These are phyloP conservation scores for Hyaloscypha finlandica DNA, from an alignment of 495 filamentous ascomycete species.

Conservation along the genomic window DNA sequence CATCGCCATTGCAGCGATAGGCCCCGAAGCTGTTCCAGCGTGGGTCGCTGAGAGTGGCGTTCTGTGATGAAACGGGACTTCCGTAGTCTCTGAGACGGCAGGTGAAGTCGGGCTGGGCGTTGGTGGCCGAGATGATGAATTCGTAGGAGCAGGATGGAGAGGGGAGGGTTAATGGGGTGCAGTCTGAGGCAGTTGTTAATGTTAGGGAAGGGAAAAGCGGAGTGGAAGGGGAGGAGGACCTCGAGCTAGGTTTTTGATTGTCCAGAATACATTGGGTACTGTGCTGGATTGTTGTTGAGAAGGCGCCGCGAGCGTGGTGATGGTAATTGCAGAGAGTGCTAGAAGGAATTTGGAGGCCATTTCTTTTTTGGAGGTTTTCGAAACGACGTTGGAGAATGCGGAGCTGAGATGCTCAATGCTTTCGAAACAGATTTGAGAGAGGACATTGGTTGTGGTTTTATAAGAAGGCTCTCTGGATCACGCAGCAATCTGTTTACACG, in stretches of 20 bases:
- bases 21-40: neutral
- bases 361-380: neutral
- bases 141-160: constrained; percentile 4
- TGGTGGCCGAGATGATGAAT: neutral
- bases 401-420: no score
- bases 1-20: neutral
- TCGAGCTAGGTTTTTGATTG: constrained; percentile 4
- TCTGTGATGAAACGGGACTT: neutral
- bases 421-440: neutral
- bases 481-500: neutral
- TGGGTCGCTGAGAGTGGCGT: neutral
- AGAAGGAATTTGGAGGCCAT: neutral
- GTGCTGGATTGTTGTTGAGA: neutral
- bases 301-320: neutral
- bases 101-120: neutral
- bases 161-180: neutral
- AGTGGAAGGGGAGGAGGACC: neutral
- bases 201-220: neutral
- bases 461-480: neutral
- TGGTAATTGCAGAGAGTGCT: neutral
- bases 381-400: no score
- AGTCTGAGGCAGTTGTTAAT: neutral
- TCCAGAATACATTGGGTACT: neutral
- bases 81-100: neutral
- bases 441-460: neutral